Base-by-base conservation (phyloP, 208 protist species). In the Acanthamoeba royreba region DNA sequence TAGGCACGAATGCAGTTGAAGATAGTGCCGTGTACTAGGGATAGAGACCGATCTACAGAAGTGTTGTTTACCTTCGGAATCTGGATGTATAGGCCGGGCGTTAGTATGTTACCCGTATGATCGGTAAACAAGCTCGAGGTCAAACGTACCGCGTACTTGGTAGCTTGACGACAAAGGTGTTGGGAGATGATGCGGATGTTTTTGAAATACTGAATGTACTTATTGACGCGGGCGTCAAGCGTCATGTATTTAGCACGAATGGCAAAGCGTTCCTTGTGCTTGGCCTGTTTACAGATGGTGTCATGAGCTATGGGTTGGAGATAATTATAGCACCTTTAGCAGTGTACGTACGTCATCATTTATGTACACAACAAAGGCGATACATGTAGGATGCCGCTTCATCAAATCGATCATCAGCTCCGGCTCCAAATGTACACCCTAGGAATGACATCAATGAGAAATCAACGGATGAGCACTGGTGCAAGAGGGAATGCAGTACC, bases 181-280 rank as follows among this genome's bases (percentile, higher is more conserved):
- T 95, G 49, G 91, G 98, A 98, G 92, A 99, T 99, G 35, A 94
- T 55, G 28, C 98, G 96, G 74, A 99, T 99, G 87, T 97, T 96
- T 3, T 95, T 90, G 94, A 99, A 98, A 89, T 98, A 96, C 86
- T 95, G 93, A 33, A 98, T 96, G 92, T 99, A 99, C 77, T 97
- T 98, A 95, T 98, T 98, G 35, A 95, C 92, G 15, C 94, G 55
- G 3, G 98, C 95, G 47, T 97, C 96, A 8, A 99, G 93, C 1
- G 97, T 97, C 98, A 99, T 98, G 94, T 97, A 98, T 40, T 98
- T 98, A 28, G 97, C 95, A 45, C 98, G 97, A 45, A 98, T 96
- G 52, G 96, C 97, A 94, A 99, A 98, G 19, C 98, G 95, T 92
- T 98, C 97, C 46, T 97, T 95, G 93, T 99, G 98, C 81, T 97